Base-by-base conservation (phyloP, 805 yeast genomes). In the Ogataea methylovora region DNA sequence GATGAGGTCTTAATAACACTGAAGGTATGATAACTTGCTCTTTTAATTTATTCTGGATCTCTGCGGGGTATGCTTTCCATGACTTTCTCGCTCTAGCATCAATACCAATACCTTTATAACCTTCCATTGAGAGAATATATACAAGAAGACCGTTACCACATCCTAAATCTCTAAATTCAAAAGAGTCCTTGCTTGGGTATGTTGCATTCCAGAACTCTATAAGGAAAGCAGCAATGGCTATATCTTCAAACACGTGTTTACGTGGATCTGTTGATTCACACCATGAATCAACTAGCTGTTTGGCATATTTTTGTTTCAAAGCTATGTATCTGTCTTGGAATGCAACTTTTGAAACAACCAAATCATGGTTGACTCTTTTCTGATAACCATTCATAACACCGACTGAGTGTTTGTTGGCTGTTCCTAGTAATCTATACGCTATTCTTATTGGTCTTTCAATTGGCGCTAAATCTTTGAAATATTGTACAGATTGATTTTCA, bases 231-330 rank as follows among this genome's bases (percentile, higher is more conserved):
- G 97, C 97, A 45, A 90, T 88, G 4, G 95, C 94, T 34, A 90
- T 73, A 54, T 90, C 97, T 63, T 90, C 97, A 61, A 88, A 90
- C 0, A 90, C 97, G 60, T 90, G 97, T 54, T 90, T 90, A 46
- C 80, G 73, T 3, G 97, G 97, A 57, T 90, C 97, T 2, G 97
- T 90, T 21, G 80, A 77, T 58, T 90, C 97, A n/a, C 70, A 76
- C 97, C 97, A 90, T 43, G 69, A 71, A 27, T 79, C 84, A 10
- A 87, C 87, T 32, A 90, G 60, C 13, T 61, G 57, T 19, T 79
- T 73, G 0, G 95, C 85, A 54, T 88, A 83, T 55, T 79, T 83
- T 54, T 82, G 84, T 58, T 90, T 90, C 48, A 90, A 65, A 15
- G 72, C 64, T 19, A 85, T 79, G 54, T 90, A 90, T 39, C 83